Conservation (phyloP, 805 yeast species). For the Yarrowia bubula region DNA sequence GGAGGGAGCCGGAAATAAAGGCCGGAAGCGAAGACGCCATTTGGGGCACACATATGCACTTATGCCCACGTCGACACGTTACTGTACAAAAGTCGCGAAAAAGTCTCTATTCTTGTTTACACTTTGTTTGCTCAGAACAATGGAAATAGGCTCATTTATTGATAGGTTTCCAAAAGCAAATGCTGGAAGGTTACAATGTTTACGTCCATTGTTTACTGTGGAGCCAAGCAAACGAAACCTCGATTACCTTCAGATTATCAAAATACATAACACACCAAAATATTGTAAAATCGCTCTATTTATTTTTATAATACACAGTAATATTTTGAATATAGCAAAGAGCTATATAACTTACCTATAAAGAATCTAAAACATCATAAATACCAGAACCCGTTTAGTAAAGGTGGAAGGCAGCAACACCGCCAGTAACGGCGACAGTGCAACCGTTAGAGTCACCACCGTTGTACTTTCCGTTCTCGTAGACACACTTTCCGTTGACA, state of each 20-base stretch:
- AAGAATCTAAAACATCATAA: constrained; percentile 26
- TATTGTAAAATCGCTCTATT: not conserved
- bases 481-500: constrained; percentile 72
- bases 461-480: constrained; percentile 73
- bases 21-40: too few species aligned
- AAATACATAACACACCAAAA: not conserved
- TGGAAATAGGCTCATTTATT: not conserved
- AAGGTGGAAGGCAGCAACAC: constrained; percentile 80
- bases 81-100: not conserved
- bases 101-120: not conserved
- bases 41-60: too few species aligned
- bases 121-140: not conserved
- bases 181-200: not conserved
- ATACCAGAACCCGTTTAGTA: constrained; percentile 42
- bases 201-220: not conserved
- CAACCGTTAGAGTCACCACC: constrained; percentile 78
- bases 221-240: not conserved
- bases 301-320: constrained; percentile 15
- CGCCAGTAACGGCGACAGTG: constrained; percentile 84
- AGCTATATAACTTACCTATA: constrained; percentile 22
- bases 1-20: too few species aligned
- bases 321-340: constrained; percentile 10
- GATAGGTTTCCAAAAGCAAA: constrained; percentile 6
- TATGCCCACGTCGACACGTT: not conserved
- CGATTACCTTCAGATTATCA: not conserved